Evolutionary conservation across 164 flowering plant species (phyloP), one percentile per base, ranked within the genome.

Genomic region (Nymphaea colorata): DNA sequence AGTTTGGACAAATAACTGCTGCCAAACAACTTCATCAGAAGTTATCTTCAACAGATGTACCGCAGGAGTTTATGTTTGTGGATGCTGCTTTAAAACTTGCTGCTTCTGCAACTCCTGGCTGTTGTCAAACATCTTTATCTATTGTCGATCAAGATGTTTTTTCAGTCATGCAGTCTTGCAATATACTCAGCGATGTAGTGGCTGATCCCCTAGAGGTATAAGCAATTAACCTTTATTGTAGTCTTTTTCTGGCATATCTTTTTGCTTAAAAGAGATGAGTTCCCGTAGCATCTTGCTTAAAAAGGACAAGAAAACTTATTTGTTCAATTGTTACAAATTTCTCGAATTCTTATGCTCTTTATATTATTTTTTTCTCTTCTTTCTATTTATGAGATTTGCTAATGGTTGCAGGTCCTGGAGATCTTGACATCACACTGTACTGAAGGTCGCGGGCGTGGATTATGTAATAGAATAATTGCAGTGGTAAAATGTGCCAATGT

Each of bases 21-120:
- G 91, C 99, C 61, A 86, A 84, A 80, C 99, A 95, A 76, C 99
- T 95, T 67, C 99, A 92, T 61, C 80, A 85, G 66, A 95, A 95
- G 82, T 77, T 95, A 18, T 90, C 97, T 73, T 93, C 98, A 53
- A 79, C 74, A n/a, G 70, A 83, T 51, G 72, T 76, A 41, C 98
- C 99, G 63, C 73, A 83, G 68, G 98, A 95, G 69, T 84, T 95
- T 66, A 41, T 68, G 41, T 76, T 95, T 67, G 85, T 90, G 44
- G 96, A 92, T 83, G 86, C 81, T 78, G 87, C 97, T 68, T 73
- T 95, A 62, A 88, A 86, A 80, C 84, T 92, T 77, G 99, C 98
- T 43, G 76, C 80, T 45, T 43, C 80, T 62, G 82, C 92, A 61
- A 83, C 88, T 71, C 87, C 94, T 71, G 67, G 66, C 65, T 65